Evolutionary conservation across 768 basidiomycete genomes (phyloP), one percentile per base, ranked within the genome.

Genomic region (Pleurotus pulmonarius): DNA sequence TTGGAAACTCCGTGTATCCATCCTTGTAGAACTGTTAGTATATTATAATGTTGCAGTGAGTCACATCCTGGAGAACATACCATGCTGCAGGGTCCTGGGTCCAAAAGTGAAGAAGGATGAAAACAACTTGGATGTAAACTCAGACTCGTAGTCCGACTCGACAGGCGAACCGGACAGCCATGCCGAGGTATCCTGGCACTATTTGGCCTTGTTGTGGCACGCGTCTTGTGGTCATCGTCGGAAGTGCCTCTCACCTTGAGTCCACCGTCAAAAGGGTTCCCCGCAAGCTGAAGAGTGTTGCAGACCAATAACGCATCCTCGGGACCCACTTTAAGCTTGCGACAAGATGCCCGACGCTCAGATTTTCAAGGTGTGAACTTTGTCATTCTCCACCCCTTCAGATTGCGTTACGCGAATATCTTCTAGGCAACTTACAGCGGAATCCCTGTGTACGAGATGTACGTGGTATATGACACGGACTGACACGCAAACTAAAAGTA

Each of bases 401-500:
- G 7, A 24, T 2, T 18, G 29, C 54, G 25, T 44, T 63, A 60
- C 61, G 60, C 53, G 64, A 57, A 37, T 53, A 58, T 58, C 55
- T 61, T 51, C 37, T 67, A 94, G 92, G 92, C 92, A 58, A 94
- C 92, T 18, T 94, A 94, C 70, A 94, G 92, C 72, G 92, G 92
- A 44, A 92, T 94, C 62, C 92, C 92, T 61, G 92, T 94, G 44
- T 94, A 91, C 63, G 92, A 94, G 73, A 92, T 94, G 92, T 92
- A 68, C 66, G 88, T 76, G 38, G 25, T 49, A 49, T 62, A 67
- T 59, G 67, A 70, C 76, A 65, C 74, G 72, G 66, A 55, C 63
- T 54, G 61, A 67, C 65, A 70, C 72, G 70, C 64, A 56, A 65
- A 59, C 70, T 75, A 61, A 70, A 60, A 63, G 47, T 59, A 60